A percentile compares a stretch with the other conserved stretches of the same genome.
phyloP scores from a whole-genome alignment of 805 yeast genomes.

The Wickerhamomyces silvicola region DNA sequence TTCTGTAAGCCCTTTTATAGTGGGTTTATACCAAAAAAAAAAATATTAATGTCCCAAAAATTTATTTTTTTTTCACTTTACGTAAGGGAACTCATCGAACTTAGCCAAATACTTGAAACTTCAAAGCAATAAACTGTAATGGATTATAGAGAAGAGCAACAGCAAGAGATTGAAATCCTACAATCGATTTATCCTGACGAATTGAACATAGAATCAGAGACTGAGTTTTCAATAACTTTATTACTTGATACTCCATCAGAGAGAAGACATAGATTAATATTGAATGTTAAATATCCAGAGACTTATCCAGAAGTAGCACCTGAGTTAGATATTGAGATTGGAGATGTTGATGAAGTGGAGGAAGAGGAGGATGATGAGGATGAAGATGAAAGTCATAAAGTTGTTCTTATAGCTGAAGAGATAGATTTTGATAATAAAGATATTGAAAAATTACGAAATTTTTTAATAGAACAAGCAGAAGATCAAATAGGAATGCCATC shows the following conservation, averaged over 20 bases:
- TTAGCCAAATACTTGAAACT: too few species aligned
- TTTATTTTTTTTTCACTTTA: constrained; percentile 3
- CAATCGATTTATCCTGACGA: constrained; percentile 95
- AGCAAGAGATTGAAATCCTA: constrained; percentile 83
- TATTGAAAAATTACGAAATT: constrained; percentile 30
- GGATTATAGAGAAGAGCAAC: constrained; percentile 81
- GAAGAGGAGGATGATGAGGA: constrained; percentile 39
- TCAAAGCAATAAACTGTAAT: too few species aligned
- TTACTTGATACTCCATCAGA: constrained; percentile 62
- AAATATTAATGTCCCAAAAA: neutral
- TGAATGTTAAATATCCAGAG: constrained; percentile 68
- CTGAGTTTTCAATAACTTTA: constrained; percentile 51
- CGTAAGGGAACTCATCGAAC: constrained; percentile 1
- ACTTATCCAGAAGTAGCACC: constrained; percentile 81
- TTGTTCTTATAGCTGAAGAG: constrained; percentile 49
- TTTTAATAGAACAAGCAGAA: constrained; percentile 55
- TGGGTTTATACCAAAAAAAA: neutral
- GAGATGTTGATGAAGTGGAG: constrained; percentile 26
- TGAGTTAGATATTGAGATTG: constrained; percentile 36
- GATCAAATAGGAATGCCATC: constrained; percentile 89
- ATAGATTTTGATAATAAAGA: constrained; percentile 51
- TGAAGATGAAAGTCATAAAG: constrained; percentile 41
- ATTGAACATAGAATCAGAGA: constrained; percentile 31
- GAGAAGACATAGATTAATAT: constrained; percentile 45
- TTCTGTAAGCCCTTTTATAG: neutral